Evolutionary conservation across 192 early-diverging fungal species (phyloP), one percentile per base, ranked within the genome.

Genomic region (Funneliformis geosporum): DNA sequence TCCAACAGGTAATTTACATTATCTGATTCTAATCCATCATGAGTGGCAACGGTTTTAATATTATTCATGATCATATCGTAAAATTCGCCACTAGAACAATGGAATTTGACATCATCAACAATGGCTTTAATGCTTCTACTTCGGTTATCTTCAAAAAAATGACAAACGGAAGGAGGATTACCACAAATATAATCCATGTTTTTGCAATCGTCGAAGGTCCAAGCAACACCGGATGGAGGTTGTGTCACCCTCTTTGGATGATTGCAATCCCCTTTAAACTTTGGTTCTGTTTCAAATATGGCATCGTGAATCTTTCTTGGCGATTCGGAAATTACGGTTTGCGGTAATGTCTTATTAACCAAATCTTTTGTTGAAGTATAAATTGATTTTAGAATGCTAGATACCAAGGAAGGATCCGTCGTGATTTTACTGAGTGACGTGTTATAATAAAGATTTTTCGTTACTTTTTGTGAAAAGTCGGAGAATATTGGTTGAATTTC

Each of bases 241-340:
- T 87, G 85, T 55, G 16, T 82, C 8, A 90, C 82, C 67, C 84
- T 79, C 33, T 79, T 79, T 47, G 89, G 89, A 60, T 84, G 47
- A 44, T 90, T 88, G 80, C 89, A 90, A 59, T 90, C 87, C 38
- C 89, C 89, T 79, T 88, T 90, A 84, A 87, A 90, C 71, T 82
- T 80, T 44, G 85, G 81, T 21, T 85, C 82, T 25, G 85, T 78
- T 71, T 78, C 80, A 79, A 90, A 90, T 74, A 88, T 88, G 12
- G 81, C 76, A 38, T 83, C 81, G 21, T 87, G 83, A 65, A 86
- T 82, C 14, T 82, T 79, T n/a, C 67, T 46, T 47, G 6, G 84
- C 67, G 11, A 84, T 66, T 39, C 42, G 67, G 12, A 78, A 73
- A 50, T 81, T 60, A 44, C 62, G 67, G 50, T 80, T 79, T 27